phyloP scores from a whole-genome alignment of 176 grass and related monocot species.

The Elymus sibiricus region DNA sequence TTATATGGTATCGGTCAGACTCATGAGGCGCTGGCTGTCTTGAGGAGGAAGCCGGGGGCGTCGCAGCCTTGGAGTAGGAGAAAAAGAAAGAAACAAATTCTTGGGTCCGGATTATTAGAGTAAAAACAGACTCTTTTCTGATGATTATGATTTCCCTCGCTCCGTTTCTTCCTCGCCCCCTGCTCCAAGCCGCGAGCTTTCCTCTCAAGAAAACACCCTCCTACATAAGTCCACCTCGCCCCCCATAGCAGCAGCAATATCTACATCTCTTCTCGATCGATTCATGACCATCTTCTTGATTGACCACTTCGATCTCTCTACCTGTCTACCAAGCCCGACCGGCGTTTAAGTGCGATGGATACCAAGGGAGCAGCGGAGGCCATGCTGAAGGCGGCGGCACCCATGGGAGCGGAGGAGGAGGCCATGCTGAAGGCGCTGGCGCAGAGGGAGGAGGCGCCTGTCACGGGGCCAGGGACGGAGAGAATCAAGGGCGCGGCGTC shows the following conservation, averaged over 20 bases:
- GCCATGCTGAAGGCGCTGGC: not conserved
- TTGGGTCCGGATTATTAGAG: too few species aligned
- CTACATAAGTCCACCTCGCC: not conserved
- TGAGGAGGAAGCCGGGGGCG: not conserved
- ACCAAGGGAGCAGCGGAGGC: not conserved
- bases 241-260: not conserved
- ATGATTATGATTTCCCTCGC: too few species aligned
- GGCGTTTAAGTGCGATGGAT: not conserved
- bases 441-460: not conserved
- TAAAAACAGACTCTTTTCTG: too few species aligned
- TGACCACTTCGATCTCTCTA: not conserved
- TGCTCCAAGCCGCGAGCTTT: not conserved
- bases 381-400: not conserved
- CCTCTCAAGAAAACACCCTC: not conserved
- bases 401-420: not conserved
- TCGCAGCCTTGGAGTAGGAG: conserved; percentile 8
- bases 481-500: not conserved
- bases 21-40: not conserved
- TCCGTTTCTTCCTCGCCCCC: not conserved
- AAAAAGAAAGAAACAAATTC: not conserved
- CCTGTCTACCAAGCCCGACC: not conserved
- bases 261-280: too few species aligned
- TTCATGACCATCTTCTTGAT: too few species aligned
- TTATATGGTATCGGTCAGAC: not conserved
- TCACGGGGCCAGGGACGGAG: too few species aligned